Base-by-base conservation (phyloP, 306 rosid species). In the Oxytropis ochrocephala region DNA sequence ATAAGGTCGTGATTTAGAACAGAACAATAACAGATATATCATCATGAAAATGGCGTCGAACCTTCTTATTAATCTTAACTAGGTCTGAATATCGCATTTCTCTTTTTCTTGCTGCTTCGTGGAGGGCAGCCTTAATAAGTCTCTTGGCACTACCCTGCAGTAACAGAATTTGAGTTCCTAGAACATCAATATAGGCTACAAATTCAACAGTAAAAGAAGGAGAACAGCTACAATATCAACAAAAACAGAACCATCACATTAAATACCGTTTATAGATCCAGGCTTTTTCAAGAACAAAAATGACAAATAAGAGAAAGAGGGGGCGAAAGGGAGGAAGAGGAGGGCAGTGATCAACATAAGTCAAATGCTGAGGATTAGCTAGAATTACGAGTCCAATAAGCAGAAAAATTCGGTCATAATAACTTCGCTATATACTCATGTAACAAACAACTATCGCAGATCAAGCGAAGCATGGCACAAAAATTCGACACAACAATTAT, bases 41-140 rank as follows among this genome's bases (percentile, higher is more conserved):
- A 44, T 89, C 96, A n/a, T 89, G 96, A 63, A 89, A 84, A 84
- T 89, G 96, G 53, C 96, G 91, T n/a, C 96, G 86, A 38, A 86
- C 89, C 67, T 89, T 84, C 91, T 82, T 89, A 81, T 84, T 91
- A 33, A 89, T 82, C 71, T 84, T 86, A 7, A 82, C 77, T 4
- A 89, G 96, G 72, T 89, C 96, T 19, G 90, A 85, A 66, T 83
- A 87, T 33, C 92, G 71, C 92, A 85, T 83, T 69, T 85, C 92
- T 79, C 92, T 80, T 64, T 87, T 89, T 55, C 87, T 81, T 8
- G 92, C 96, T 19, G 96, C 96, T 81, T 89, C 96, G 21, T 83
- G 88, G n/a, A 89, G 87, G 30, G 96, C 96, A 21, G 90, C 89
- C 83, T 87, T 87, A 2, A 89, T 63, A 9, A 89, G 96, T 76